Conservation (phyloP, 2,329 filamentous ascomycete genomes). For the Phialophora chinensis region DNA sequence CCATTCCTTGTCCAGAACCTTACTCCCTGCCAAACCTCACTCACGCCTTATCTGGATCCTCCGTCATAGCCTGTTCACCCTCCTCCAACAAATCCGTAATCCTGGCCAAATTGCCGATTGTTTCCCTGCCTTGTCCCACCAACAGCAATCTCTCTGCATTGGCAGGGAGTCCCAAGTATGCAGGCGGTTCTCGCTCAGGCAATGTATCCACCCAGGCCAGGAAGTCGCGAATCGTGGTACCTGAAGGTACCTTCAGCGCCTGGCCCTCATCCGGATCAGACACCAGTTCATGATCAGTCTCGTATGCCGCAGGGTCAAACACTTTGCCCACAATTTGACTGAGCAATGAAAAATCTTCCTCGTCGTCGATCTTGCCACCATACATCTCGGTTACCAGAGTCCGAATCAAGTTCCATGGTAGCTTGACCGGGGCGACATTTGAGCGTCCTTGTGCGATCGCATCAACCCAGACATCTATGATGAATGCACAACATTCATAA, state of each 20-base stretch:
- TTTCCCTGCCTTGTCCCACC: constrained; percentile 81
- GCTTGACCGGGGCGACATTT: constrained; percentile 90
- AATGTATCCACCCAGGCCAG: constrained; percentile 88
- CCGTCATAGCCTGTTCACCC: constrained; percentile 75
- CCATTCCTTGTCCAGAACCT: neutral
- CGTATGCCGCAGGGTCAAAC: constrained; percentile 87
- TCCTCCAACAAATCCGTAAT: constrained; percentile 91
- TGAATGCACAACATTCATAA: constrained; percentile 97
- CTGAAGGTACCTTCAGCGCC: constrained; percentile 74
- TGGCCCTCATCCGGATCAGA: constrained; percentile 63
- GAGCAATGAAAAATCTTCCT: constrained; percentile 78
- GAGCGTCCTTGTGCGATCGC: constrained; percentile 79
- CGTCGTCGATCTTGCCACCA: constrained; percentile 95
- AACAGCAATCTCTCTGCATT: constrained; percentile 96
- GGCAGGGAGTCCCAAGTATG: constrained; percentile 88
- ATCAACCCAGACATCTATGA: constrained; percentile 95
- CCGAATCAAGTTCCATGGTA: constrained; percentile 95
- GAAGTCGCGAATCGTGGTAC: constrained; percentile 84
- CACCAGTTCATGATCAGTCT: constrained; percentile 88
- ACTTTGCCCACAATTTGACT: constrained; percentile 74
- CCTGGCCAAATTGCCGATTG: constrained; percentile 82
- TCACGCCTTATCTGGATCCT: constrained; percentile 15
- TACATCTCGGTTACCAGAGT: constrained; percentile 93
- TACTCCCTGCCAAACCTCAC: neutral
- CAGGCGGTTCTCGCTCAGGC: constrained; percentile 94